Conservation (phyloP, 2,329 filamentous ascomycete genomes). For the Clarireedia monteithiana region DNA sequence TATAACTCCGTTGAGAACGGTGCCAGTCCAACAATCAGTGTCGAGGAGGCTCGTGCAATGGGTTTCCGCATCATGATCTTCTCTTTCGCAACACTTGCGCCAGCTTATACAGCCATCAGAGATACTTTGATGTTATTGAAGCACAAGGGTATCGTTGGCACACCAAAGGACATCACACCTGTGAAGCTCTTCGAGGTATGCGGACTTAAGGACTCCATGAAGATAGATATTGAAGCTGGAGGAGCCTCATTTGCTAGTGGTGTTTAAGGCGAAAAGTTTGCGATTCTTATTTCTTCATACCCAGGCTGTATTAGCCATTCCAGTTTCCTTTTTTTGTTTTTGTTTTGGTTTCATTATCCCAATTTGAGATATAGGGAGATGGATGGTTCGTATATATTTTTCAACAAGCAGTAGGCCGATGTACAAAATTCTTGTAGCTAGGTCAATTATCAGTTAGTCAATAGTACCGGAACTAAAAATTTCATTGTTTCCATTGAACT, state of each 20-base stretch:
- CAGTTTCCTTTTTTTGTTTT: background rate
- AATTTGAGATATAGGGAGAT: no score
- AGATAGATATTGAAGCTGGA: constrained; percentile 35
- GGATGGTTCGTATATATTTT: no score
- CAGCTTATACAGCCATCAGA: constrained; percentile 37
- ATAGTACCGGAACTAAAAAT: no score
- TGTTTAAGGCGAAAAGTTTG: constrained; percentile 7
- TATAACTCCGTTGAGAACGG: constrained; percentile 52
- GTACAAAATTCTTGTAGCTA: no score
- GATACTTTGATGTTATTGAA: constrained; percentile 33
- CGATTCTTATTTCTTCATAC: background rate
- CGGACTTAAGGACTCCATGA: constrained; percentile 42
- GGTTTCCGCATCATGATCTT: constrained; percentile 54
- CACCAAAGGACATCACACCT: constrained; percentile 37
- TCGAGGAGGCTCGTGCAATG: constrained; percentile 43
- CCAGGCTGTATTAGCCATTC: background rate
- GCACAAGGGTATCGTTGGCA: constrained; percentile 31
- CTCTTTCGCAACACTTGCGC: constrained; percentile 41
- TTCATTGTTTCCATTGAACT: no score
- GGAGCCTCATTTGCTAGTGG: constrained; percentile 12
- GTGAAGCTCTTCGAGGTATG: constrained; percentile 44
- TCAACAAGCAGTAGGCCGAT: no score
- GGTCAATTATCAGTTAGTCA: no score
- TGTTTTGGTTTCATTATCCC: background rate
- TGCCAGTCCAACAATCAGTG: constrained; percentile 44